These are phyloP conservation scores for Alternaria rosae DNA, from an alignment of 2,329 filamentous ascomycete genomes.

Conservation along the genomic window DNA sequence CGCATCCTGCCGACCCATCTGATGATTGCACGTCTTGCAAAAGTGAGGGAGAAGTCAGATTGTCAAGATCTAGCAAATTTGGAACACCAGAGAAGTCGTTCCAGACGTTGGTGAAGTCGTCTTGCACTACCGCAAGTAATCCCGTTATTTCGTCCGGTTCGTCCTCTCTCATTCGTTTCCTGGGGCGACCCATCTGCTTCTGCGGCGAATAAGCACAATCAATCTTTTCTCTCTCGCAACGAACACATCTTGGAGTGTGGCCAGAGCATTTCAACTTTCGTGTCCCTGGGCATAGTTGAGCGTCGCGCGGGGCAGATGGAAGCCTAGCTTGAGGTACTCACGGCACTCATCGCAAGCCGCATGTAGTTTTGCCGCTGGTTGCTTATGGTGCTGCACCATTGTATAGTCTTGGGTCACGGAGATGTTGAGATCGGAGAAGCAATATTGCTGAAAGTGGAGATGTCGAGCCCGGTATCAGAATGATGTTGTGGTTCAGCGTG, in stretches of 20 bases:
- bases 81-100: constrained; percentile 8
- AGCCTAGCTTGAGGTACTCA: constrained; percentile 27
- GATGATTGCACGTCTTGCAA: constrained; percentile 8
- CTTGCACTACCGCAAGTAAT: constrained; percentile 2
- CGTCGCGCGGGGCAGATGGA: neutral
- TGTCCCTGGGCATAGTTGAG: constrained; percentile 42
- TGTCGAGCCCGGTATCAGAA: neutral
- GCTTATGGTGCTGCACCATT: constrained; percentile 25
- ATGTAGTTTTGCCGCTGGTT: constrained; percentile 37
- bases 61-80: constrained; percentile 17
- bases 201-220: constrained; percentile 57
- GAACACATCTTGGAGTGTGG: constrained; percentile 51
- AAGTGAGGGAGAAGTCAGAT: constrained; percentile 20
- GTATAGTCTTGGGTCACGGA: neutral
- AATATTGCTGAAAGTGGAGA: neutral
- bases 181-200: constrained; percentile 61
- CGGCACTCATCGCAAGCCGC: constrained; percentile 48
- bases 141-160: constrained; percentile 10
- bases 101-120: constrained; percentile 1
- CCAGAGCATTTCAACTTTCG: constrained; percentile 61
- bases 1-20: constrained; percentile 7
- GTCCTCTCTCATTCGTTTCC: constrained; percentile 53
- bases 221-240: constrained; percentile 53
- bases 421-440: neutral
- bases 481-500: constrained; percentile 2